Evolutionary conservation across 441 rosid genomes (phyloP), one percentile per base, ranked within the genome.

Genomic region (Adansonia gregorii): DNA sequence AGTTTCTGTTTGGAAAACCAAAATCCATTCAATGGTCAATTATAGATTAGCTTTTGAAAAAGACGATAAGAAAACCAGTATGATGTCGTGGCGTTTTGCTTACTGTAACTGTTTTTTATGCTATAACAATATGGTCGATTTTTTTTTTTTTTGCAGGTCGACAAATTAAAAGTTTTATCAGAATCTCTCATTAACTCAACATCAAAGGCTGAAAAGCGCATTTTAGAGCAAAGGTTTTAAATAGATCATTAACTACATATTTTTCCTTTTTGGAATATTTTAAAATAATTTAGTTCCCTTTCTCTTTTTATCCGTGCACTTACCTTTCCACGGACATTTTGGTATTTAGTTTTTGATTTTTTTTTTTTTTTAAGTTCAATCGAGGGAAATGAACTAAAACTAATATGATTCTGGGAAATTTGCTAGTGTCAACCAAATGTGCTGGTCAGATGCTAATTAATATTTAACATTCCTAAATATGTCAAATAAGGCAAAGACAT

Each of bases 161-260:
- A 92, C 76, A 96, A 91, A 82, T 87, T 96, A 82, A 94, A 89
- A 83, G 85, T 94, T 81, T 82, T 94, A 78, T 88, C 91, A 3
- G 98, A 94, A 81, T 91, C 98, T 78, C 97, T 94, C 51, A 82
- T 83, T 74, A 89, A 87, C 78, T 91, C 97, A 17, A 89, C 92
- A 41, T 83, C 87, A 46, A 90, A 90, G 87, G 94, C 94, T 49
- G 97, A 91, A 85, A 91, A 80, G 67, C 91, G 97, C 83, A 90
- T 93, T 52, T 75, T 85, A 76, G 97, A 96, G 61, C 87, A 94
- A 84, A 91, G 99, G 99, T 96, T 67, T 76, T 73, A 54, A 68
- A 65, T 15, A 5, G 69, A 76, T 45, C 55, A 35, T 35, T 61
- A 73, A 52, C 35, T 76, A 5, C 27, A 12, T 10, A 3, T n/a